A percentile compares a stretch with the other conserved stretches of the same genome.
Conservation (phyloP, 164 flowering plant species). For the Macadamia integrifolia region DNA sequence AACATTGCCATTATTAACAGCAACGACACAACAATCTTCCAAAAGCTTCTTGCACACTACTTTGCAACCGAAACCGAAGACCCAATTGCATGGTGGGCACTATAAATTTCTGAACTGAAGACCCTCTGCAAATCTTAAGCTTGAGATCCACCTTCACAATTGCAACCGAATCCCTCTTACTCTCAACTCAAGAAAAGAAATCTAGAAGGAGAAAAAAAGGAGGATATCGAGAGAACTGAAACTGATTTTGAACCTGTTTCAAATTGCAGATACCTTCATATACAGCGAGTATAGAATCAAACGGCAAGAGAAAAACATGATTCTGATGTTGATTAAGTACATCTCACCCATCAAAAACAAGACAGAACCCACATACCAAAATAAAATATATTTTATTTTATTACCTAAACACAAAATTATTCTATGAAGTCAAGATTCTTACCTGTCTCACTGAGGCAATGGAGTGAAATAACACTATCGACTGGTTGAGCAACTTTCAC, state of each 20-base stretch:
- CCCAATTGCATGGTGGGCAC: conserved; percentile 45
- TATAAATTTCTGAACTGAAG: conserved; percentile 52
- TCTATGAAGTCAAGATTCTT: background rate
- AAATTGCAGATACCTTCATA: conserved; percentile 96
- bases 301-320: conserved; percentile 65
- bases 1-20: conserved; percentile 82
- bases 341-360: background rate
- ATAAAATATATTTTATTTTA: background rate
- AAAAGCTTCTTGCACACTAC: conserved; percentile 75
- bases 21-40: conserved; percentile 58
- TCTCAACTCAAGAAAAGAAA: background rate
- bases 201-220: background rate
- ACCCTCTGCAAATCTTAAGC: conserved; percentile 83
- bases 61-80: conserved; percentile 67
- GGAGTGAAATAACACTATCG: conserved; percentile 75
- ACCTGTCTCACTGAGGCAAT: conserved; percentile 64
- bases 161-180: conserved; percentile 1
- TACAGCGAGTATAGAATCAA: conserved; percentile 81
- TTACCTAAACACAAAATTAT: background rate
- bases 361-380: conserved; percentile 1
- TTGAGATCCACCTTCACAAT: conserved; percentile 74
- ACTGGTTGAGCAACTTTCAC: conserved; percentile 82
- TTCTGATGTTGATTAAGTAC: conserved; percentile 42
- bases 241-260: conserved; percentile 56
- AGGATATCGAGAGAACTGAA: background rate